Evolutionary conservation across 495 filamentous ascomycete species (phyloP), one percentile per base, ranked within the genome.

Genomic region (Penicillium herquei): DNA sequence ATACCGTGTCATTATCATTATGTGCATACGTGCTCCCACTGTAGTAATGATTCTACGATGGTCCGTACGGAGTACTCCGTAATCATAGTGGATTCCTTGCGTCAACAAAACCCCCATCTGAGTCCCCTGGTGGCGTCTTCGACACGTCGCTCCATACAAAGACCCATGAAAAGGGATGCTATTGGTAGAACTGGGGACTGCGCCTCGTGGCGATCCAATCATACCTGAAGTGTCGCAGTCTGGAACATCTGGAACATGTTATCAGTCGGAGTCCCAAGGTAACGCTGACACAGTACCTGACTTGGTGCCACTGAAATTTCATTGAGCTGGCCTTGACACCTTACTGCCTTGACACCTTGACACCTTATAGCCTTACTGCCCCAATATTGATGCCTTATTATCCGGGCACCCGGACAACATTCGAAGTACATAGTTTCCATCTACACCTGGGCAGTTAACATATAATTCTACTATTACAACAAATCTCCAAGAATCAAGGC

Each of bases 141-240:
- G 31, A 42, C 39, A 33, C 50, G 50, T 52, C 37, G 26, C 50
- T 52, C 39, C 50, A 44, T 52, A 16, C 50, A 14, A 11, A 44
- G 50, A 52, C 50, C 50, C 50, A 52, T 52, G 16, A 6, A 32
- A 4, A 13, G 11, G 12, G n/a, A 7, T 31, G 16, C 32, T 1
- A 52, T 52, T 42, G 50, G 50, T 12, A 17, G 12, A 32, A 26
- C 50, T 13, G 32, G 14, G 7, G n/a, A 34, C n/a, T 18, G 39
- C 37, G 31, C 50, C 50, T 52, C 50, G 50, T 52, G 50, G 39
- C 39, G 31, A 34, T 31, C 50, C 50, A 52, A 52, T 52, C 50
- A 52, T 44, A n/a, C 17, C 11, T 31, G 16, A 17, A 51, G 35
- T 31, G 49, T 43, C 0, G 39, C 21, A 34, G 30, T 52, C 50